Percentiles rank a stretch among this genome's conserved stretches.
phyloP scores from a whole-genome alignment of 805 yeast species.

The Myxozyma mucilagina region DNA sequence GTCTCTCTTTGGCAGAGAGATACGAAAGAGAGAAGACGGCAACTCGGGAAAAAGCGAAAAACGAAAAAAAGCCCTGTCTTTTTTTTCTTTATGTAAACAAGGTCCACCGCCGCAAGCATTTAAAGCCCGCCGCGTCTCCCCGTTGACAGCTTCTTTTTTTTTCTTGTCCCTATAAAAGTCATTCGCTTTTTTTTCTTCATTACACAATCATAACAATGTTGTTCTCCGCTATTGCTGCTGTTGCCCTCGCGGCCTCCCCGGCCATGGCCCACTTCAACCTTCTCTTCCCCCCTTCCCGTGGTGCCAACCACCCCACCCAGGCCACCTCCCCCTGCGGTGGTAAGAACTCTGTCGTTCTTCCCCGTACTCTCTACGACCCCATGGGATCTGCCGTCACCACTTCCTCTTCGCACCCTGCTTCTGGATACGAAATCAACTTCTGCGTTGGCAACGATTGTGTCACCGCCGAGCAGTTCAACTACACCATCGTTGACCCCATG shows the following conservation, averaged over 20 bases:
- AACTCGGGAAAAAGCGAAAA: too few species aligned
- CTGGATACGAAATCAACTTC: slow-evolving; percentile 28
- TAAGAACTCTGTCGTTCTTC: slow-evolving; percentile 14
- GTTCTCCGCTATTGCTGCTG: slow-evolving; percentile 15
- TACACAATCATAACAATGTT: slow-evolving; percentile 19
- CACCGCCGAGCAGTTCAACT: slow-evolving; percentile 30
- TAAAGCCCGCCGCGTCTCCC: background rate
- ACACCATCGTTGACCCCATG: slow-evolving; percentile 29
- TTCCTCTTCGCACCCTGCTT: slow-evolving; percentile 32
- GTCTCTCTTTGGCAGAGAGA: too few species aligned
- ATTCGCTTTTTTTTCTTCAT: background rate
- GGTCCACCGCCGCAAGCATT: background rate
- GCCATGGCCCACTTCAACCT: slow-evolving; percentile 37
- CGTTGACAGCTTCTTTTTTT: background rate
- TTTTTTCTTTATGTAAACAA: background rate
- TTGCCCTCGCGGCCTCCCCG: slow-evolving; percentile 26
- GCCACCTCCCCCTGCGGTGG: slow-evolving; percentile 37
- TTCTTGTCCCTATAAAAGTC: background rate
- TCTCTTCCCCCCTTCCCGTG: slow-evolving; percentile 34
- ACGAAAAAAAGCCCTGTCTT: too few species aligned
- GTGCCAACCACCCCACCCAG: slow-evolving; percentile 35
- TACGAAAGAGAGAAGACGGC: background rate
- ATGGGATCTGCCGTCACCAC: slow-evolving; percentile 32
- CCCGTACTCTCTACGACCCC: slow-evolving; percentile 33
- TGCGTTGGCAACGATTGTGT: slow-evolving; percentile 33